A percentile compares a stretch with the other conserved stretches of the same genome.
These are phyloP conservation scores for Stagonosporopsis vannaccii DNA, from an alignment of 2,329 filamentous ascomycete species.

Conservation along the genomic window DNA sequence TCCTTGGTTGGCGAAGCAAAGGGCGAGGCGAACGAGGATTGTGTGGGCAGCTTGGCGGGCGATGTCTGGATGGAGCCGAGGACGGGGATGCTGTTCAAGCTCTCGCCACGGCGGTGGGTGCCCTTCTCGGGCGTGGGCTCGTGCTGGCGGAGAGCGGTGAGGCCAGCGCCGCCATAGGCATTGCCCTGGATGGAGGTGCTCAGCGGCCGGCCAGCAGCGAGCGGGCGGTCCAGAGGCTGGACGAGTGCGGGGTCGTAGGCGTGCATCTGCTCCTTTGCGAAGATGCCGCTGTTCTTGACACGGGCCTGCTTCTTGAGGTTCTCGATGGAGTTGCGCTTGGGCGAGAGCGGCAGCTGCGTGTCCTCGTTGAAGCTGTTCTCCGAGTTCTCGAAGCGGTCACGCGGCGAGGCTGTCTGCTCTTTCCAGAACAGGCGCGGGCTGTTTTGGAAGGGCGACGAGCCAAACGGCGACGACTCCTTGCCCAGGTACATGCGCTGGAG, in stretches of 20 bases:
- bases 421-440: conserved; percentile 95
- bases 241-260: conserved; percentile 87
- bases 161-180: conserved; percentile 67
- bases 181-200: conserved; percentile 72
- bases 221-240: conserved; percentile 80
- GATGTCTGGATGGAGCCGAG: conserved; percentile 64
- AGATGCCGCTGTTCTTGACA: conserved; percentile 98
- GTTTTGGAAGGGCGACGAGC: conserved; percentile 76
- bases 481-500: conserved; percentile 71
- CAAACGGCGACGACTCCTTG: conserved; percentile 82
- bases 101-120: conserved; percentile 60
- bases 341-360: conserved; percentile 72
- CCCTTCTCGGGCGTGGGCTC: conserved; percentile 35
- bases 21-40: conserved; percentile 35
- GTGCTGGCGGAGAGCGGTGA: conserved; percentile 54
- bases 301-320: conserved; percentile 92
- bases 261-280: conserved; percentile 88
- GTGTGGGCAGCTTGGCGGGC: conserved; percentile 68
- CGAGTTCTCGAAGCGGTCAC: conserved; percentile 72
- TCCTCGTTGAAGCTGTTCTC: conserved; percentile 54
- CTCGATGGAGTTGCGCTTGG: conserved; percentile 89
- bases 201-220: conserved; percentile 68
- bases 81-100: conserved; percentile 65
- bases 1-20: conserved; percentile 34
- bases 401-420: conserved; percentile 69